A percentile compares a stretch with the other conserved stretches of the same genome.
Conservation (phyloP, 163 green algal species). For the Volvox carteri region DNA sequence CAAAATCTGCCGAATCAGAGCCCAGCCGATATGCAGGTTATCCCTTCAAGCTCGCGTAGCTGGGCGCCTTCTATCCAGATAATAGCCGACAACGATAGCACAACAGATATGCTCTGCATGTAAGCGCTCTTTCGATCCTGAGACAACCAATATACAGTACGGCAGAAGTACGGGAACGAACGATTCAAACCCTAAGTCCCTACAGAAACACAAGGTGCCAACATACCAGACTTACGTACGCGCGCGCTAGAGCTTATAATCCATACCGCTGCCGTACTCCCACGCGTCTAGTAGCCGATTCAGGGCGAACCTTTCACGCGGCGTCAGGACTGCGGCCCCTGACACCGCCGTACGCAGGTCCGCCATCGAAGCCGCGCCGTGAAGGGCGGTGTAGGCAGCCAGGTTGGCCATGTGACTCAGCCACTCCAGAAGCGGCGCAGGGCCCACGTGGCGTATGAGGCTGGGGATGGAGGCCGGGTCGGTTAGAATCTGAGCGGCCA, state of each 20-base stretch:
- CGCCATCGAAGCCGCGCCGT: conserved; percentile 35
- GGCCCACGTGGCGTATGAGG: conserved; percentile 71
- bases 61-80: too few species aligned
- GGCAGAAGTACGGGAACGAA: too few species aligned
- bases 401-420: conserved; percentile 70
- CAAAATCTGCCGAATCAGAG: too few species aligned
- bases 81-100: too few species aligned
- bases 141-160: too few species aligned
- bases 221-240: too few species aligned
- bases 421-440: conserved; percentile 69
- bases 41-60: too few species aligned
- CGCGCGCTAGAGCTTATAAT: conserved; percentile 73
- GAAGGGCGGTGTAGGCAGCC: conserved; percentile 61
- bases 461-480: conserved; percentile 70
- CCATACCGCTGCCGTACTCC: conserved; percentile 76
- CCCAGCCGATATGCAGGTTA: too few species aligned
- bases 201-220: too few species aligned
- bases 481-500: conserved; percentile 53
- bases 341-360: background rate
- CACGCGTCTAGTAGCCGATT: conserved; percentile 68
- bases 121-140: too few species aligned
- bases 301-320: conserved; percentile 63
- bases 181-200: too few species aligned
- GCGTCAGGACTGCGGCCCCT: background rate
- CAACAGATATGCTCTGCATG: too few species aligned